Percentiles rank a stretch among this genome's conserved stretches.
phyloP scores from a whole-genome alignment of 2,329 filamentous ascomycete species.

The Colletotrichum siamense region DNA sequence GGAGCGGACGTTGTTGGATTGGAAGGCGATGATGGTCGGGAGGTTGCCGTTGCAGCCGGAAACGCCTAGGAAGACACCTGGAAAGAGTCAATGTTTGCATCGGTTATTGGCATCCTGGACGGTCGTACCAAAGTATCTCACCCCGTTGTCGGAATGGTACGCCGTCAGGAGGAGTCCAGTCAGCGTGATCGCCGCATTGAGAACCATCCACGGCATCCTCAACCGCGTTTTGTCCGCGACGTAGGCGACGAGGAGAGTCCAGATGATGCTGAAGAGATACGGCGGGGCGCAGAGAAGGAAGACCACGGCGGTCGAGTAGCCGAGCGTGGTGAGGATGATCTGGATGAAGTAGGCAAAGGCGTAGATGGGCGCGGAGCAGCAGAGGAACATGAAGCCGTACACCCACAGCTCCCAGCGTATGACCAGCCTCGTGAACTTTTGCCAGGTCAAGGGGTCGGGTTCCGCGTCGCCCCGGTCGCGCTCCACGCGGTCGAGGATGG shows the following conservation, averaged over 20 bases:
- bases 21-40: constrained; percentile 23
- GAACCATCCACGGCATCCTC: constrained; percentile 32
- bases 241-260: neutral
- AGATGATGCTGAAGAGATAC: neutral
- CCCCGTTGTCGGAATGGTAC: constrained; percentile 26
- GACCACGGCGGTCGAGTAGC: constrained; percentile 28
- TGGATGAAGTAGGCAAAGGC: constrained; percentile 67
- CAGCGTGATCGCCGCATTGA: constrained; percentile 21
- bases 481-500: constrained; percentile 38
- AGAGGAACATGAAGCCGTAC: constrained; percentile 41
- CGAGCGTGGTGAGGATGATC: constrained; percentile 54
- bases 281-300: constrained; percentile 27
- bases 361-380: constrained; percentile 62
- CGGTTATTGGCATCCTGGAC: accelerated
- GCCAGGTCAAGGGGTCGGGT: constrained; percentile 39
- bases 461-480: constrained; percentile 45
- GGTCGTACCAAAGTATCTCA: constrained; percentile 30
- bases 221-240: neutral
- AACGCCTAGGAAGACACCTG: constrained; percentile 23
- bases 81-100: accelerated
- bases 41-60: constrained; percentile 21
- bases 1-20: constrained; percentile 36
- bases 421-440: constrained; percentile 33
- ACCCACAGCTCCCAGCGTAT: constrained; percentile 47
- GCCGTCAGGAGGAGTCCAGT: neutral